phyloP scores from a whole-genome alignment of 2,329 filamentous ascomycete genomes.

The Fusarium algeriense region DNA sequence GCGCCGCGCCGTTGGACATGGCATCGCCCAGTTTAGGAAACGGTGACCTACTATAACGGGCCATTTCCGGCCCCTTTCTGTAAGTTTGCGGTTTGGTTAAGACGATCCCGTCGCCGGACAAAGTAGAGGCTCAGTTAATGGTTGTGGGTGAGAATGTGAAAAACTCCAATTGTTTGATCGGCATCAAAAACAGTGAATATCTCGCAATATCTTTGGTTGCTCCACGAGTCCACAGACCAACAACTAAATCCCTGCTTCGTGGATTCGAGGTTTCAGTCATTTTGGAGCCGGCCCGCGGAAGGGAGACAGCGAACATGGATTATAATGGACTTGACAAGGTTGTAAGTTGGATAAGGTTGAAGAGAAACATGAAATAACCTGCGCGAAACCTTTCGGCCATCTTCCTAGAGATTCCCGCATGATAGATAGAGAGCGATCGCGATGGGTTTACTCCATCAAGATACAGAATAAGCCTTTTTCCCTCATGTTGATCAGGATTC shows the following conservation, averaged over 20 bases:
- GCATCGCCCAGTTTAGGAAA: constrained; percentile 38
- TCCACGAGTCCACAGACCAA: constrained; percentile 19
- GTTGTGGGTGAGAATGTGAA: constrained; percentile 33
- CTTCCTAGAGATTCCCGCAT: neutral
- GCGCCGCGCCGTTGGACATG: constrained; percentile 32
- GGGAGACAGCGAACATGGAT: constrained; percentile 33
- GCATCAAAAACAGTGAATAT: constrained; percentile 16
- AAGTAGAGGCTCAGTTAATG: neutral
- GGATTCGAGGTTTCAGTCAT: constrained; percentile 32
- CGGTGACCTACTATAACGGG: constrained; percentile 36
- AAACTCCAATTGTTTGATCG: constrained; percentile 30
- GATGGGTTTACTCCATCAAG: constrained; percentile 7
- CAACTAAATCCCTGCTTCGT: constrained; percentile 15
- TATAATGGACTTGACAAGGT: constrained; percentile 10
- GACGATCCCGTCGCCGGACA: constrained; percentile 16
- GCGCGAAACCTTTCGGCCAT: constrained; percentile 4
- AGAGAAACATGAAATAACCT: constrained; percentile 5
- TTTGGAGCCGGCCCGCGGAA: constrained; percentile 28
- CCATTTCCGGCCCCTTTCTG: constrained; percentile 42
- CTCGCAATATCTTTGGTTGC: constrained; percentile 17
- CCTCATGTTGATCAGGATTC: neutral
- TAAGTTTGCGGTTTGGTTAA: constrained; percentile 15
- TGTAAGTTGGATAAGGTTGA: constrained; percentile 15
- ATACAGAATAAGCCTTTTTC: neutral
- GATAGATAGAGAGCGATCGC: neutral